A percentile compares a stretch with the other conserved stretches of the same genome.
phyloP scores from a whole-genome alignment of 2,329 filamentous ascomycete genomes.

The Colletotrichum sp. region DNA sequence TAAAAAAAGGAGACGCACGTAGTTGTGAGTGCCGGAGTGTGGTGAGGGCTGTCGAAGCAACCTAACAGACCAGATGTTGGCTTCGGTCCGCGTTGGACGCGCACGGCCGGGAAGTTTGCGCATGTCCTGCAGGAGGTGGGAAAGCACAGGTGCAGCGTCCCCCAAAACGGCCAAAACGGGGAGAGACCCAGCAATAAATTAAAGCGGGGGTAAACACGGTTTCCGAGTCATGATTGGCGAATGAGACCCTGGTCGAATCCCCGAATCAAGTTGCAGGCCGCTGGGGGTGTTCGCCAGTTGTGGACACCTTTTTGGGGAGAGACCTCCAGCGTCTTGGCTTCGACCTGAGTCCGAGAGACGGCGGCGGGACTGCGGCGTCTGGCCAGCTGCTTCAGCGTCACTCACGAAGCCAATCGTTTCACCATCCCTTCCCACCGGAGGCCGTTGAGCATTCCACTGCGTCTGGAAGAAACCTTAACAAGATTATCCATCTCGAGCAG shows the following conservation, averaged over 20 bases:
- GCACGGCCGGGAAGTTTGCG: constrained; percentile 18
- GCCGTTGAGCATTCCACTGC: not conserved
- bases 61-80: constrained; percentile 12
- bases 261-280: not conserved
- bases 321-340: not conserved
- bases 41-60: constrained; percentile 13
- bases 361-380: constrained; percentile 3
- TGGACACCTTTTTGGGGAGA: not conserved
- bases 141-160: constrained; percentile 7
- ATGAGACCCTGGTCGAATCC: not conserved
- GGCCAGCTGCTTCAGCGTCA: not conserved
- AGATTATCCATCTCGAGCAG: not conserved
- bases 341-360: not conserved
- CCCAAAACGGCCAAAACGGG: not conserved
- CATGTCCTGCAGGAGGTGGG: constrained; percentile 18
- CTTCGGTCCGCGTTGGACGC: constrained; percentile 5
- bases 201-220: not conserved
- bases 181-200: not conserved
- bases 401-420: constrained; percentile 12
- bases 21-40: not conserved
- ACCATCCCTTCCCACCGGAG: constrained; percentile 15
- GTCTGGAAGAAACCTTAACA: not conserved
- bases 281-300: not conserved
- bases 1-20: not conserved
- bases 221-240: not conserved